phyloP scores from a whole-genome alignment of 2,329 filamentous ascomycete species.

The Kalmusia sp. region DNA sequence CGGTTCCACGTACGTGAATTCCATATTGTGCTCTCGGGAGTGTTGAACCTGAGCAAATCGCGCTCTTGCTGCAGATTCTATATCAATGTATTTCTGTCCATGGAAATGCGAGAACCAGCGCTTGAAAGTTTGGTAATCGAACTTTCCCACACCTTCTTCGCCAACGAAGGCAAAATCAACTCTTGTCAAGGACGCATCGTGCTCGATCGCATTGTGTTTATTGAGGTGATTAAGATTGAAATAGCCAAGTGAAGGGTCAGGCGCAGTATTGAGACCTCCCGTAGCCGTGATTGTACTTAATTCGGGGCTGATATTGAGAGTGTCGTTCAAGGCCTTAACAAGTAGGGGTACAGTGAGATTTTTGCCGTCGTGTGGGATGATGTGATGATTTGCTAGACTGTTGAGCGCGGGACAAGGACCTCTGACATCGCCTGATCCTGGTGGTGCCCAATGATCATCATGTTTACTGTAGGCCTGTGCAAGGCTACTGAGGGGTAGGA shows the following conservation, averaged over 20 bases:
- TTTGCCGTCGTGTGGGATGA: constrained; percentile 42
- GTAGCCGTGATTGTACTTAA: constrained; percentile 31
- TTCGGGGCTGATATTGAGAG: constrained; percentile 42
- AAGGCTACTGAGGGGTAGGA: too few relatives aligned
- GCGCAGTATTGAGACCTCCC: constrained; percentile 20
- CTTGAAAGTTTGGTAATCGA: constrained; percentile 29
- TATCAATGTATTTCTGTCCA: neutral
- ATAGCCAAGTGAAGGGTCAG: constrained; percentile 16
- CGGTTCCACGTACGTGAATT: too few relatives aligned
- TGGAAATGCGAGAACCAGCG: constrained; percentile 23
- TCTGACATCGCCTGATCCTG: constrained; percentile 17
- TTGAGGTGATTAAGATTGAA: constrained; percentile 42
- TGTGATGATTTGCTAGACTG: constrained; percentile 40
- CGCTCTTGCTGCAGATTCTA: constrained; percentile 12
- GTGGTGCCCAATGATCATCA: constrained; percentile 28
- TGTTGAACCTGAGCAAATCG: constrained; percentile 7
- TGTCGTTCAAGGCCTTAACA: constrained; percentile 27
- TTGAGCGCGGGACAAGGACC: constrained; percentile 43
- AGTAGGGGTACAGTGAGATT: constrained; percentile 36
- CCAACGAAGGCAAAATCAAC: constrained; percentile 24
- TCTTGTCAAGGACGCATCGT: constrained; percentile 43
- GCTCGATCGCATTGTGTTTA: constrained; percentile 44
- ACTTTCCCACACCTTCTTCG: constrained; percentile 28
- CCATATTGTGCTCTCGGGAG: too few relatives aligned
- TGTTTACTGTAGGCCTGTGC: too few relatives aligned